Evolutionary conservation across 2,329 filamentous ascomycete genomes (phyloP).

Genomic region (Botrytis paeoniae): DNA sequence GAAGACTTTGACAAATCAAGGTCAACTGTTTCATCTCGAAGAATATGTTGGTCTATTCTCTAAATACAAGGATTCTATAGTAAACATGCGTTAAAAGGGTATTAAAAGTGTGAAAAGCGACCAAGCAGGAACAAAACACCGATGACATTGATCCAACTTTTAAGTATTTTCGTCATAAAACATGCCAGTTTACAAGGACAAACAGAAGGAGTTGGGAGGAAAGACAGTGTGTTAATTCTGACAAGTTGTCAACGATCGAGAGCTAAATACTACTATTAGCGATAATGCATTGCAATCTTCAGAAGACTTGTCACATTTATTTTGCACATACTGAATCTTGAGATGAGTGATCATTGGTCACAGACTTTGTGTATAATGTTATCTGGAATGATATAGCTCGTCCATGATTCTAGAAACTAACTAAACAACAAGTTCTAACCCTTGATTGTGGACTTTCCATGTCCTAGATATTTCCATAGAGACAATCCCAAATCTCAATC

Average conservation of each 20-base stretch:
- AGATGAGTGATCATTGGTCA: neutral
- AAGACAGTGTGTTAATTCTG: neutral
- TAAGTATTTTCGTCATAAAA: neutral
- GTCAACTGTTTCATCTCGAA: neutral
- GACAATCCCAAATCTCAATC: neutral
- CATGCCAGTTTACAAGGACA: neutral
- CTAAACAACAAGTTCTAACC: neutral
- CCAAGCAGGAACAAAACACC: too few species aligned
- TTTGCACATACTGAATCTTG: neutral
- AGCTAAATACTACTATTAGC: neutral
- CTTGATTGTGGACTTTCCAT: neutral
- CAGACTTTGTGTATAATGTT: neutral
- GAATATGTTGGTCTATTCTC: neutral
- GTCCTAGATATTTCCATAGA: neutral
- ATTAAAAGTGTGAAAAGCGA: neutral
- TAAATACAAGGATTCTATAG: neutral
- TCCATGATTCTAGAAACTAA: neutral
- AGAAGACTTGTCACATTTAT: neutral
- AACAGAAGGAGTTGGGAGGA: neutral
- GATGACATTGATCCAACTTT: neutral
- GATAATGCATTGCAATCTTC: neutral
- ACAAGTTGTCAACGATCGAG: neutral
- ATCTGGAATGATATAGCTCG: neutral
- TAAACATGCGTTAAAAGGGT: neutral
- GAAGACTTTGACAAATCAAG: accelerated